These are phyloP conservation scores for Xerocomus nothofagi DNA, from an alignment of 1,284 basidiomycete genomes.

Conservation along the genomic window DNA sequence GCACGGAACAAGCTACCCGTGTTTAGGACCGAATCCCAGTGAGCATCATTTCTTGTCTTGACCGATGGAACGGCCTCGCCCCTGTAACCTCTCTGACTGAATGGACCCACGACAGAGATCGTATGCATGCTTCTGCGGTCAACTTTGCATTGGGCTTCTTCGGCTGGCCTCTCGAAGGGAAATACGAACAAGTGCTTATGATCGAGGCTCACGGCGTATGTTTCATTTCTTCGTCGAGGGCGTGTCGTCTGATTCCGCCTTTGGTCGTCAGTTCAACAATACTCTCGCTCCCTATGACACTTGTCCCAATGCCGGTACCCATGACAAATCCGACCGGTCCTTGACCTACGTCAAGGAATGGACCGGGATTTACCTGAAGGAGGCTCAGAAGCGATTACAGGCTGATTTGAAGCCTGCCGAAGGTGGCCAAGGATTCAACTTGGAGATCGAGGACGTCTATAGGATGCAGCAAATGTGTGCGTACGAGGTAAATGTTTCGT, in stretches of 20 bases:
- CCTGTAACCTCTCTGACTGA: background rate
- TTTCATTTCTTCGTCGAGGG: background rate
- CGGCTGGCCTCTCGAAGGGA: slow-evolving; percentile 73
- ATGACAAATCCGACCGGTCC: slow-evolving; percentile 55
- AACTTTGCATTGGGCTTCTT: slow-evolving; percentile 91
- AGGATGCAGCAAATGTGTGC: slow-evolving; percentile 78
- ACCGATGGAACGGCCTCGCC: background rate
- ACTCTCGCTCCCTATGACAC: slow-evolving; percentile 31
- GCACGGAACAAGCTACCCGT: slow-evolving; percentile 70
- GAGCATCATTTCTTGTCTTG: slow-evolving; percentile 25
- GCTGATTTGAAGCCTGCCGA: slow-evolving; percentile 39
- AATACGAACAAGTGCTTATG: slow-evolving; percentile 81
- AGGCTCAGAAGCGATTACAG: slow-evolving; percentile 65
- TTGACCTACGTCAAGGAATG: slow-evolving; percentile 59
- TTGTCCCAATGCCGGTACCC: slow-evolving; percentile 56
- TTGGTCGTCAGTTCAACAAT: slow-evolving; percentile 28
- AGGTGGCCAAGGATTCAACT: slow-evolving; percentile 60
- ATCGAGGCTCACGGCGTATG: slow-evolving; percentile 67
- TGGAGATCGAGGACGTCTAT: slow-evolving; percentile 72
- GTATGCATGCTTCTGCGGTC: slow-evolving; percentile 79
- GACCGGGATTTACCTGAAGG: slow-evolving; percentile 69
- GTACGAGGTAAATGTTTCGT: slow-evolving; percentile 65
- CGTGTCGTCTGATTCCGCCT: background rate
- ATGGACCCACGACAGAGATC: slow-evolving; percentile 48
- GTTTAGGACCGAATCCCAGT: slow-evolving; percentile 88